Evolutionary conservation across 257 asterid genomes (phyloP), one percentile per base, ranked within the genome.

Genomic region (Euphrasia confusa): DNA sequence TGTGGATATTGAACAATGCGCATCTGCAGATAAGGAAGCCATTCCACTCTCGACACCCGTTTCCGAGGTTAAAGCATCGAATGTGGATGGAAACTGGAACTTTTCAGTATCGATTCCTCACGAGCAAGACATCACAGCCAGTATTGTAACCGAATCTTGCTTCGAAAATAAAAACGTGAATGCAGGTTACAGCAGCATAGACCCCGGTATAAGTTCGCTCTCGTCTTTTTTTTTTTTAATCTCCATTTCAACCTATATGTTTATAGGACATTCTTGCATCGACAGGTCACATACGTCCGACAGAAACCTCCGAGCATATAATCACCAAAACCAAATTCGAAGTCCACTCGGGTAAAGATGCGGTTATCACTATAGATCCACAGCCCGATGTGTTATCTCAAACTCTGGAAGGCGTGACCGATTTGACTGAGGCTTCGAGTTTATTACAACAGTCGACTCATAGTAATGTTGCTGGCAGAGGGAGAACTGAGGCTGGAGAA

Each of bases 311-410:
- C 70, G 77, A 78, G 69, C 88, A 78, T 60, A 55, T 37, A 58
- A 74, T 58, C 59, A 70, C 77, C 17, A 40, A 60, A 56, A 63
- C 78, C 44, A 71, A 73, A 28, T 54, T 68, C 14, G 75, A 76
- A 59, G 60, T 82, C 71, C 85, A 61, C 54, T 18, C 79, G 5
- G 72, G 79, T 65, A 76, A 68, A 53, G 83, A 84, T 55, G 75
- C 90, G 0, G 71, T 76, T 66, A 78, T 90, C 68, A 77, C 71
- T 13, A 78, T 88, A 58, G 89, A 74, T 65, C 59, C 75, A 57
- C 83, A 57, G 69, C 67, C 68, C 33, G 13, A 68, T 10, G 74
- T 10, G 57, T 35, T 67, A 24, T 24, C 74, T 63, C 72, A 59
- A 69, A 62, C 61, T 45, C 44, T 45, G 33, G 71, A 58, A 65